phyloP scores from a whole-genome alignment of 83 land plant species.

The Thuja plicata region DNA sequence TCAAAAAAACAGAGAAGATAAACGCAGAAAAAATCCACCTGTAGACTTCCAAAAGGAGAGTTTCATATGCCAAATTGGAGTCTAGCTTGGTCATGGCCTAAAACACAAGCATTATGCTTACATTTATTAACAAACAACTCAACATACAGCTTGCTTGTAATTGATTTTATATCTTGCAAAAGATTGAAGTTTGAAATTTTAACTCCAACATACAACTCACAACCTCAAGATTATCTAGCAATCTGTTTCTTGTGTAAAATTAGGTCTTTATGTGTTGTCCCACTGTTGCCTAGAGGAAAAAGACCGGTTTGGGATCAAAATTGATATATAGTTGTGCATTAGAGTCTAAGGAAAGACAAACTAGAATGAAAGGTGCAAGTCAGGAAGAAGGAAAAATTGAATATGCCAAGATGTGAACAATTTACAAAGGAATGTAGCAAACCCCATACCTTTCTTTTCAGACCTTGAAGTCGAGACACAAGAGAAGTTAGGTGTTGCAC shows the following conservation, averaged over 20 bases:
- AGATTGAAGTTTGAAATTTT: background rate
- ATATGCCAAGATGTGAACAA: background rate
- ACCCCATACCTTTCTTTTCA: slow-evolving; percentile 85
- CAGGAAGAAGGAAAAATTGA: background rate
- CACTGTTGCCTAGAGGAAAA: background rate
- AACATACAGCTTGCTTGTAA: background rate
- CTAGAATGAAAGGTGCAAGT: background rate
- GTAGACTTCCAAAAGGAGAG: background rate
- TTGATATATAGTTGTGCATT: background rate
- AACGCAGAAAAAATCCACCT: too few relatives aligned
- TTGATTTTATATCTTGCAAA: background rate
- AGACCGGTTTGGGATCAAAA: background rate
- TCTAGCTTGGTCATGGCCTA: background rate
- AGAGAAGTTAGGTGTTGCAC: slow-evolving; percentile 79
- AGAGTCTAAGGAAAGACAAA: background rate
- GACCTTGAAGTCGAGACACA: slow-evolving; percentile 93
- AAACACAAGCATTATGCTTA: background rate
- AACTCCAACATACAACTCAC: background rate
- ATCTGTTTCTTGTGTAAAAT: background rate
- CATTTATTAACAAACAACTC: background rate
- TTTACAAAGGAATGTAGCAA: background rate
- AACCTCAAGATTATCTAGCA: background rate
- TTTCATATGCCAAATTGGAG: background rate
- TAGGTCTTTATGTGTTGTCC: background rate
- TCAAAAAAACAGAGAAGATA: background rate